A percentile compares a stretch with the other conserved stretches of the same genome.
These are phyloP conservation scores for Phytophthora gonapodyides DNA, from an alignment of 352 stramenopile species.

Conservation along the genomic window DNA sequence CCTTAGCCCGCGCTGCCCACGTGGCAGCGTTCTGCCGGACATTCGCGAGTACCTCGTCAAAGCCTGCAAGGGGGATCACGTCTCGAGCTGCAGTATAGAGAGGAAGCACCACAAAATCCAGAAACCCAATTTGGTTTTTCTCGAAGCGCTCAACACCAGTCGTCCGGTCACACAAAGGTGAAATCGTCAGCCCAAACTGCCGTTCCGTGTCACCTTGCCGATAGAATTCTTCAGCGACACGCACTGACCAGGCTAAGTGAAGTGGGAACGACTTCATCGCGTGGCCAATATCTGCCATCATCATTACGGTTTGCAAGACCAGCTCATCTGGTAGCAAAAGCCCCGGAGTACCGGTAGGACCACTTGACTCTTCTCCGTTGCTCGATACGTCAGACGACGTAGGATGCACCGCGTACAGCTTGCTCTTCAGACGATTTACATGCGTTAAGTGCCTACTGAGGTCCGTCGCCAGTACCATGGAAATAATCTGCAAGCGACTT, in stretches of 20 bases:
- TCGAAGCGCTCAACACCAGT: conserved; percentile 52
- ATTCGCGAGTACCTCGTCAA: conserved; percentile 53
- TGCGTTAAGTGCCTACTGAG: conserved; percentile 77
- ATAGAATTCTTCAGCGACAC: conserved; percentile 73
- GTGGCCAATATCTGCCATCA: conserved; percentile 79
- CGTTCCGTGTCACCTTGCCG: conserved; percentile 65
- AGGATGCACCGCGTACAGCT: conserved; percentile 53
- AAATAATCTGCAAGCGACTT: conserved; percentile 75
- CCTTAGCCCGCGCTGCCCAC: conserved; percentile 35
- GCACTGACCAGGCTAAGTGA: conserved; percentile 65
- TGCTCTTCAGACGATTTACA: conserved; percentile 79
- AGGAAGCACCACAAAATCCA: conserved; percentile 76
- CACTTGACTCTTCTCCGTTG: conserved; percentile 11
- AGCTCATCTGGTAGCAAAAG: conserved; percentile 47
- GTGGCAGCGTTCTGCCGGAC: conserved; percentile 53
- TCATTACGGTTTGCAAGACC: conserved; percentile 69
- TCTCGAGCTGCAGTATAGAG: conserved; percentile 57
- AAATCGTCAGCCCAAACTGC: conserved; percentile 59
- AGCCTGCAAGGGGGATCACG: conserved; percentile 48
- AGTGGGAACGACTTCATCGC: conserved; percentile 64
- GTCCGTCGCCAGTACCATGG: conserved; percentile 85
- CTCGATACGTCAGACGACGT: conserved; percentile 36
- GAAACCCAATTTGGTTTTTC: conserved; percentile 73
- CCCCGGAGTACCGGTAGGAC: background rate
- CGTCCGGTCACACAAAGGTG: conserved; percentile 64